Conservation (phyloP, 179 eudicot genomes). For the Sideroxylon spinosum region DNA sequence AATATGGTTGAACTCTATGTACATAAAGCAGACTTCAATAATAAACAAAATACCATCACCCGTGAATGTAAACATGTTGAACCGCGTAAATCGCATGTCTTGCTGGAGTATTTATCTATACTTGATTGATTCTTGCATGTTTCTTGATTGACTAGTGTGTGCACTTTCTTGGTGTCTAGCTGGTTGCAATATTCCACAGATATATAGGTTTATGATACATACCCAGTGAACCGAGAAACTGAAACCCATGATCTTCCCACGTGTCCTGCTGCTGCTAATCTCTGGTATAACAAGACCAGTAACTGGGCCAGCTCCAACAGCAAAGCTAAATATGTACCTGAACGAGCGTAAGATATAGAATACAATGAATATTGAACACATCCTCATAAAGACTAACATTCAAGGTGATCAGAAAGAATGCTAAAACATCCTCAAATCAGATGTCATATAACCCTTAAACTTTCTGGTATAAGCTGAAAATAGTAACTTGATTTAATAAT, state of each 20-base stretch:
- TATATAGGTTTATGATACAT: conserved; percentile 12
- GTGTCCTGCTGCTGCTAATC: conserved; percentile 71
- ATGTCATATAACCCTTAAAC: neutral
- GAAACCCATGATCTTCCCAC: conserved; percentile 75
- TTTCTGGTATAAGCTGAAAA: neutral
- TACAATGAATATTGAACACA: neutral
- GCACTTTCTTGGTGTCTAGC: too few species aligned
- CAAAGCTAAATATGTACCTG: conserved; percentile 72
- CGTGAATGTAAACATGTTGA: too few species aligned
- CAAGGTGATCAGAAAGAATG: too few species aligned
- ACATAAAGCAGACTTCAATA: too few species aligned
- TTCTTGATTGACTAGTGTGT: too few species aligned
- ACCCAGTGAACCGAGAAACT: conserved; percentile 92
- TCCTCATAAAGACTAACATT: neutral
- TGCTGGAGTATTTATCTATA: too few species aligned
- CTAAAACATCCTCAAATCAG: neutral
- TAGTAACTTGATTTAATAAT: neutral
- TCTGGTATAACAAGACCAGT: conserved; percentile 82
- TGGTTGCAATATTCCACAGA: neutral
- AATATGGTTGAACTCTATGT: too few species aligned
- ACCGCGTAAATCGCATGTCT: too few species aligned
- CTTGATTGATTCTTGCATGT: too few species aligned
- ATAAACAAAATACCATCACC: too few species aligned
- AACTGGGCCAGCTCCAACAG: conserved; percentile 86
- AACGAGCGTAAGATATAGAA: neutral